phyloP scores from a whole-genome alignment of 2,329 filamentous ascomycete genomes.

The Aspergillus fischeri region DNA sequence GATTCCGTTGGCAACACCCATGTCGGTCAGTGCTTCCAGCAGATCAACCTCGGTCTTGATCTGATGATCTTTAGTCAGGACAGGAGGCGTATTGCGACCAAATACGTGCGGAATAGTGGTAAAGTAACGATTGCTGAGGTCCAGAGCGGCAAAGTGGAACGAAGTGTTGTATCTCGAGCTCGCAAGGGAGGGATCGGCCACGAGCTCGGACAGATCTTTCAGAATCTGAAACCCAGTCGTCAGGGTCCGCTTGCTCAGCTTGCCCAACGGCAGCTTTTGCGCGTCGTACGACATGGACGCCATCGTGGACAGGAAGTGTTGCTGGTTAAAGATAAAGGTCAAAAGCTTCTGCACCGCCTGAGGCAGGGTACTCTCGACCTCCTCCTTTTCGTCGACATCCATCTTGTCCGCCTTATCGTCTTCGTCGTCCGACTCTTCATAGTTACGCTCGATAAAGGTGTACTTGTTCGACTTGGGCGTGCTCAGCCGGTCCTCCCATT shows the following conservation, averaged over 20 bases:
- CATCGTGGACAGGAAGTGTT: slow-evolving; percentile 61
- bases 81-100: slow-evolving; percentile 66
- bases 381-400: slow-evolving; percentile 33
- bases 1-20: slow-evolving; percentile 76
- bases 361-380: slow-evolving; percentile 55
- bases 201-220: slow-evolving; percentile 66
- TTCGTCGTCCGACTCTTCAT: slow-evolving; percentile 55
- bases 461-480: slow-evolving; percentile 60
- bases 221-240: slow-evolving; percentile 69
- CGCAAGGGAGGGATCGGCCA: slow-evolving; percentile 53
- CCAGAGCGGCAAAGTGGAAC: slow-evolving; percentile 48
- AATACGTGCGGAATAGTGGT: slow-evolving; percentile 78
- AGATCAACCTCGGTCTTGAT: slow-evolving; percentile 76
- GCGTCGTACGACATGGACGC: slow-evolving; percentile 43
- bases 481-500: slow-evolving; percentile 46
- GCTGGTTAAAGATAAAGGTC: slow-evolving; percentile 76
- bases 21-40: slow-evolving; percentile 75
- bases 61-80: slow-evolving; percentile 54
- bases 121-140: slow-evolving; percentile 74
- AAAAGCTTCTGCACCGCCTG: slow-evolving; percentile 64
- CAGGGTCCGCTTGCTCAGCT: slow-evolving; percentile 76
- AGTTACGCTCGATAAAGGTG: slow-evolving; percentile 74
- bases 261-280: slow-evolving; percentile 75
- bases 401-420: slow-evolving; percentile 34
- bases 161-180: slow-evolving; percentile 39